These are phyloP conservation scores for Petunia secreta DNA, from an alignment of 257 asterid species.

Conservation along the genomic window DNA sequence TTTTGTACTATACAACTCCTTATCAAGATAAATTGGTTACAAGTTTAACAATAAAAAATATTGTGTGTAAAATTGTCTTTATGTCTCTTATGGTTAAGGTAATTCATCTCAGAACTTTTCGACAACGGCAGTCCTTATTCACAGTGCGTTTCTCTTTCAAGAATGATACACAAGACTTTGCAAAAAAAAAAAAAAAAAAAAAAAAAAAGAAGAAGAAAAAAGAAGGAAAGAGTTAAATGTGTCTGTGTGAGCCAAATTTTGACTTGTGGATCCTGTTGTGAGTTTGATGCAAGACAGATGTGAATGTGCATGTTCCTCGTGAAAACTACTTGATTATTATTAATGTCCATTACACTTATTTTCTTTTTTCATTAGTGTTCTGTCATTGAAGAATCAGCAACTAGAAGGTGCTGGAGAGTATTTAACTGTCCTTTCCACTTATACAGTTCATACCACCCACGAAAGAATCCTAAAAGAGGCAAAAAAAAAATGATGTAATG, in stretches of 20 bases:
- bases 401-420: too few species aligned
- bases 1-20: too few species aligned
- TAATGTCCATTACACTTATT: neutral
- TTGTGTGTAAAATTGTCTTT: slow-evolving; percentile 16
- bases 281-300: slow-evolving; percentile 9
- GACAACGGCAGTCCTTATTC: slow-evolving; percentile 15
- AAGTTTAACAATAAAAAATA: neutral
- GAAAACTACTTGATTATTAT: slow-evolving; percentile 10
- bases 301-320: neutral
- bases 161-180: neutral
- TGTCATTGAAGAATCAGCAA: too few species aligned
- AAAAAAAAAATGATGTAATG: neutral
- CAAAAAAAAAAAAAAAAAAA: neutral
- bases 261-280: neutral
- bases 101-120: neutral
- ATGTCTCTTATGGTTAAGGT: neutral
- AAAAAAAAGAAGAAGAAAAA: neutral
- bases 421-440: too few species aligned
- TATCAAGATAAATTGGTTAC: too few species aligned
- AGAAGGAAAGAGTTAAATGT: neutral
- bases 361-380: too few species aligned
- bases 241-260: neutral
- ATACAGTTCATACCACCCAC: neutral
- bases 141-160: neutral
- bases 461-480: neutral